Evolutionary conservation across 1,284 basidiomycete genomes (phyloP).

Genomic region (Exobasidium cylindrosporum): DNA sequence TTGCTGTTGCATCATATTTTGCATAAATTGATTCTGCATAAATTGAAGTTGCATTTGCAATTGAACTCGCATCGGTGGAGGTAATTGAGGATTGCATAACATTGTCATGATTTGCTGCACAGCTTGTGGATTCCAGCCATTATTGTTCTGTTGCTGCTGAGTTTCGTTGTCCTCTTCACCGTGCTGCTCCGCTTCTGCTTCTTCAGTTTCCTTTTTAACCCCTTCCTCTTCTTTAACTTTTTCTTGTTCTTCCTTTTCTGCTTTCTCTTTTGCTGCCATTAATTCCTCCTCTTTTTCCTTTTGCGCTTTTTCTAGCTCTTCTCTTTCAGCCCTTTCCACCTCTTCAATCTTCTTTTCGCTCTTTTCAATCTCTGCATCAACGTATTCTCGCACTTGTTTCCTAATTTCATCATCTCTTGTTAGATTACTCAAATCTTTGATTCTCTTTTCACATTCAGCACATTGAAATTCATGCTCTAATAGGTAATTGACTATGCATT

Average conservation of each 20-base stretch:
- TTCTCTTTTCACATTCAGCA: conserved; percentile 52
- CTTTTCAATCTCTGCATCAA: conserved; percentile 46
- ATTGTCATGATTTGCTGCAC: conserved; percentile 52
- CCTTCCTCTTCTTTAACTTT: not conserved
- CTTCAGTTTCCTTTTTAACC: not conserved
- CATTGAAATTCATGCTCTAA: conserved; percentile 54
- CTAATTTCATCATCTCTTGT: conserved; percentile 46
- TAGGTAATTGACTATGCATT: conserved; percentile 52
- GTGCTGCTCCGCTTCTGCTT: conserved; percentile 8
- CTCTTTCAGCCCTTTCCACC: conserved; percentile 19
- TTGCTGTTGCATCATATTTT: conserved; percentile 22
- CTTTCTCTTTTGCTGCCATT: conserved; percentile 6
- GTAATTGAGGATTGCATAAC: conserved; percentile 48
- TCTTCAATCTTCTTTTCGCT: conserved; percentile 46
- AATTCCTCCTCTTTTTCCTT: conserved; percentile 16
- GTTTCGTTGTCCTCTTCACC: conserved; percentile 4
- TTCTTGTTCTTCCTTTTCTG: not conserved
- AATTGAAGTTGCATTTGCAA: conserved; percentile 53
- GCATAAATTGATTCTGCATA: conserved; percentile 43
- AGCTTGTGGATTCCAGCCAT: conserved; percentile 37
- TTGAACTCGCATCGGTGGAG: conserved; percentile 51
- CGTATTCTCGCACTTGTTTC: conserved; percentile 44
- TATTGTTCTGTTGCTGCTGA: conserved; percentile 2
- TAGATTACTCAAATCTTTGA: conserved; percentile 45
- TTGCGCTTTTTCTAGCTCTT: conserved; percentile 17